Conservation (phyloP, 83 land plant species). For the Picea mariana region DNA sequence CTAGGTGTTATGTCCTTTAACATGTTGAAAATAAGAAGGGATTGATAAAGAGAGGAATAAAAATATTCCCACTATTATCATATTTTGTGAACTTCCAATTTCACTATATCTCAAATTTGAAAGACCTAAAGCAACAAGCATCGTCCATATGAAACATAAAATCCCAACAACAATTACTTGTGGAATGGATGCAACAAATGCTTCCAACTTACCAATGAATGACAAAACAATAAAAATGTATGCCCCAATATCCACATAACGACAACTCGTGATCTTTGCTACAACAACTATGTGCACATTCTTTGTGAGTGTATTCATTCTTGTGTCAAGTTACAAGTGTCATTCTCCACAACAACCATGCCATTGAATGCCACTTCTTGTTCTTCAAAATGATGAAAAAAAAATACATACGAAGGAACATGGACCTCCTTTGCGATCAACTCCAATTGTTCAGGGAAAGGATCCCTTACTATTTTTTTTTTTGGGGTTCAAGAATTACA, state of each 20-base stretch:
- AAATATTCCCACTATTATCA: slow-evolving; percentile 43
- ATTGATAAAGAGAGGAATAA: slow-evolving; percentile 39
- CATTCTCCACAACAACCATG: too few relatives aligned
- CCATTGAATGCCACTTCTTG: too few relatives aligned
- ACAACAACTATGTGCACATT: slow-evolving; percentile 89
- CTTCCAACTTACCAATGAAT: slow-evolving; percentile 62
- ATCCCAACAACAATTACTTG: slow-evolving; percentile 39
- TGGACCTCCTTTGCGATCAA: too few relatives aligned
- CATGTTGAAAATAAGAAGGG: slow-evolving; percentile 76
- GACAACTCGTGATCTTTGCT: slow-evolving; percentile 79
- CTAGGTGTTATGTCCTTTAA: slow-evolving; percentile 43
- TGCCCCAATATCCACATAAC: slow-evolving; percentile 77
- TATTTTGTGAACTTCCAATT: slow-evolving; percentile 40
- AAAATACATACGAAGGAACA: too few relatives aligned
- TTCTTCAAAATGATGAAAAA: too few relatives aligned
- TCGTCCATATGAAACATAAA: slow-evolving; percentile 31
- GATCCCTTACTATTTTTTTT: too few relatives aligned
- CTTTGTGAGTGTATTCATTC: slow-evolving; percentile 77
- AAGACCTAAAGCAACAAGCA: slow-evolving; percentile 36
- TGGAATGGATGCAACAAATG: slow-evolving; percentile 38
- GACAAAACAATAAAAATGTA: slow-evolving; percentile 63
- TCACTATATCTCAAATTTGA: slow-evolving; percentile 43
- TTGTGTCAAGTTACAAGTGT: slow-evolving; percentile 22
- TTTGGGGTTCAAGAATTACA: slow-evolving; percentile 13
- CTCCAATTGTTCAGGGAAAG: too few relatives aligned